phyloP scores from a whole-genome alignment of 2,329 filamentous ascomycete species.

The Fusarium stilboides region DNA sequence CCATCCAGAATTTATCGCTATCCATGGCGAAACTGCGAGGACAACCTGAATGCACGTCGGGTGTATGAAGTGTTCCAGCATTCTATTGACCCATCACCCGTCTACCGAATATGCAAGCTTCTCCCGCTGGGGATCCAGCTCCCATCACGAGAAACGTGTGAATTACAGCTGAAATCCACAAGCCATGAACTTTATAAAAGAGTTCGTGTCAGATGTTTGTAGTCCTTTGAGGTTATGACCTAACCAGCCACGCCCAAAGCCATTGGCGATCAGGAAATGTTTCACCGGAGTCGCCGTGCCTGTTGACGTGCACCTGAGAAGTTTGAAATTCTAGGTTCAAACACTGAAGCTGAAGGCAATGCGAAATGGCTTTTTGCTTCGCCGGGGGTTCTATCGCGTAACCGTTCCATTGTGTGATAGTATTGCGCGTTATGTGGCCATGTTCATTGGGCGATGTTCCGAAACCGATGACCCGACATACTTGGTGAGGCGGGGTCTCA shows the following conservation, averaged over 20 bases:
- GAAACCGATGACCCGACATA: slow-evolving; percentile 36
- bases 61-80: too few relatives aligned
- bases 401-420: slow-evolving; percentile 36
- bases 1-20: slow-evolving; percentile 9
- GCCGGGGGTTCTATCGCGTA: not conserved
- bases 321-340: not conserved
- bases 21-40: not conserved
- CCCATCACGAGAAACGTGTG: not conserved
- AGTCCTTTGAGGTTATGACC: not conserved
- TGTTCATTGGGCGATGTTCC: slow-evolving; percentile 38
- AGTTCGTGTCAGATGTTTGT: not conserved
- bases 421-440: slow-evolving; percentile 9
- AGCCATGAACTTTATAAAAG: not conserved
- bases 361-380: not conserved
- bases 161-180: not conserved
- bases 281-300: slow-evolving; percentile 21
- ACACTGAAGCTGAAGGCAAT: not conserved
- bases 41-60: not conserved
- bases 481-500: slow-evolving; percentile 6
- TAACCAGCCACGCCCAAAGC: slow-evolving; percentile 13
- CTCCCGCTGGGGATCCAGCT: not conserved
- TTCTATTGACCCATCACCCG: too few relatives aligned
- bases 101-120: too few relatives aligned
- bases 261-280: slow-evolving; percentile 27
- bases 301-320: not conserved